phyloP scores from a whole-genome alignment of 2,329 filamentous ascomycete genomes.

The Fusarium torulosum region DNA sequence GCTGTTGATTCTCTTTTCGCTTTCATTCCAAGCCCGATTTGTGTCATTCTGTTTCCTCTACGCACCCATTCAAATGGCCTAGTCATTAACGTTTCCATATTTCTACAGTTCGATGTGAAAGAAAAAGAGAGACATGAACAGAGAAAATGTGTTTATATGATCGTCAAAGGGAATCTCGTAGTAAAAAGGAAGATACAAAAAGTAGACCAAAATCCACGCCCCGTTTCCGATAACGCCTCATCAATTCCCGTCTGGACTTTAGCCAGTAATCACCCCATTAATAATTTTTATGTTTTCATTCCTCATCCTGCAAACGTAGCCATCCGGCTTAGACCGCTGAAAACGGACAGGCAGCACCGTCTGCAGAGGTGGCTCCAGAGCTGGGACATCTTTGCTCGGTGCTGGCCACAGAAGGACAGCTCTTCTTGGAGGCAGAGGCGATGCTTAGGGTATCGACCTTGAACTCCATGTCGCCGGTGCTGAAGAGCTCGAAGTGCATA shows the following conservation, averaged over 20 bases:
- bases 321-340: slow-evolving; percentile 12
- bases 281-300: neutral
- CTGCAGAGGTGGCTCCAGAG: slow-evolving; percentile 31
- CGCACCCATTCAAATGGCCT: slow-evolving; percentile 21
- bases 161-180: slow-evolving; percentile 24
- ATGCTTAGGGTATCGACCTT: slow-evolving; percentile 51
- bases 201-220: slow-evolving; percentile 13
- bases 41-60: slow-evolving; percentile 26
- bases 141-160: neutral
- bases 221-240: slow-evolving; percentile 32
- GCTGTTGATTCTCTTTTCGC: slow-evolving; percentile 23
- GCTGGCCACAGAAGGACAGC: slow-evolving; percentile 27
- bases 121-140: slow-evolving; percentile 1
- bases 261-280: slow-evolving; percentile 16
- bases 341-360: slow-evolving; percentile 35
- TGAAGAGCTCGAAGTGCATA: slow-evolving; percentile 62
- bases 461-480: slow-evolving; percentile 59
- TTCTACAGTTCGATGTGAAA: neutral
- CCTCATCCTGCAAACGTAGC: neutral
- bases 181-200: slow-evolving; percentile 1
- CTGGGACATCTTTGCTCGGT: slow-evolving; percentile 34
- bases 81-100: too few species aligned
- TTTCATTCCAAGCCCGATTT: slow-evolving; percentile 1
- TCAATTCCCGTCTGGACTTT: slow-evolving; percentile 21
- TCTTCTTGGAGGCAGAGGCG: slow-evolving; percentile 36